These are phyloP conservation scores for Alternaria viburni DNA, from an alignment of 2,329 filamentous ascomycete species.

Conservation along the genomic window DNA sequence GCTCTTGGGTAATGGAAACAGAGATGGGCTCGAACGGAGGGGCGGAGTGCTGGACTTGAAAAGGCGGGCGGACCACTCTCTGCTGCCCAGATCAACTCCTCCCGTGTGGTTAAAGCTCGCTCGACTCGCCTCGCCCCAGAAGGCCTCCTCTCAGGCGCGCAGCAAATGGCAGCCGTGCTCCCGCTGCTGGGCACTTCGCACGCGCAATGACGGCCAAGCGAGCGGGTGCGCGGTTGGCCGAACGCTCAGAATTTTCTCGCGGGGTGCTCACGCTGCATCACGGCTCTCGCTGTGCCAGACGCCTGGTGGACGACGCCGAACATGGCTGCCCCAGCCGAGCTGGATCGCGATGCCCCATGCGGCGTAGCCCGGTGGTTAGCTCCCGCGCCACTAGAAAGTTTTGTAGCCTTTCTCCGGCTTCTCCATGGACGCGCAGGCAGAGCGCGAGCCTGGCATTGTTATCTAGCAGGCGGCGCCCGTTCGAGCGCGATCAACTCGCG, in stretches of 20 bases:
- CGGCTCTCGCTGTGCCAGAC: constrained; percentile 12
- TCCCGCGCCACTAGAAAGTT: constrained; percentile 28
- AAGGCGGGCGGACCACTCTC: constrained; percentile 38
- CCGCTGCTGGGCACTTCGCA: constrained; percentile 20
- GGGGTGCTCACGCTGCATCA: constrained; percentile 26
- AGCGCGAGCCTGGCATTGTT: not conserved
- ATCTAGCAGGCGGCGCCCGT: constrained; percentile 1
- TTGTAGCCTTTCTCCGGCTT: constrained; percentile 41
- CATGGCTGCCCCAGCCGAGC: constrained; percentile 25
- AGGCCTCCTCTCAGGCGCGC: constrained; percentile 14
- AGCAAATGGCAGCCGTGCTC: constrained; percentile 31
- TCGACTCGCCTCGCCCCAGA: constrained; percentile 19
- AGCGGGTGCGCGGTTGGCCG: constrained; percentile 27
- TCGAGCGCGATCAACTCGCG: not conserved
- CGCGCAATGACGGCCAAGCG: constrained; percentile 27
- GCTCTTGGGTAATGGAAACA: constrained; percentile 57
- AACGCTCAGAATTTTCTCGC: constrained; percentile 36
- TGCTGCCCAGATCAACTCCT: constrained; percentile 26
- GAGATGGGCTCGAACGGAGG: constrained; percentile 36
- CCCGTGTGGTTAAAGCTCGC: constrained; percentile 25
- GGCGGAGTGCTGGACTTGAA: constrained; percentile 45
- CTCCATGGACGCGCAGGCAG: constrained; percentile 31
- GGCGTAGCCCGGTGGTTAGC: constrained; percentile 18
- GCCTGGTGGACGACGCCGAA: constrained; percentile 22
- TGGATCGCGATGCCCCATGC: constrained; percentile 15